phyloP scores from a whole-genome alignment of 768 basidiomycete species.

The Rhodotorula kratochvilovae region DNA sequence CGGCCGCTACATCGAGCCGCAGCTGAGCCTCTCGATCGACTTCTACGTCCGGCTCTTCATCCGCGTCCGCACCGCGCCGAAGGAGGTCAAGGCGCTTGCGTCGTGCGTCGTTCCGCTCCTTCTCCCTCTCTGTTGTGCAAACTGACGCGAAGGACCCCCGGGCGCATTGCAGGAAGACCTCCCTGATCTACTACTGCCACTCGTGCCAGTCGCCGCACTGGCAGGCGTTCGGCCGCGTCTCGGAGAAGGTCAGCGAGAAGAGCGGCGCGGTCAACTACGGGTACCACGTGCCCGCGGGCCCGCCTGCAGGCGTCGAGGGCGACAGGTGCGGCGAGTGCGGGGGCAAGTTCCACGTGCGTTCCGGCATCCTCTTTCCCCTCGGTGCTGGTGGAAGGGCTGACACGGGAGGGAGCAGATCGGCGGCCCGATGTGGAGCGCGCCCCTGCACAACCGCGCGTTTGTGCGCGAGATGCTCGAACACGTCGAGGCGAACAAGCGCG shows the following conservation, averaged over 20 bases:
- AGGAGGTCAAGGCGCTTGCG: slow-evolving; percentile 75
- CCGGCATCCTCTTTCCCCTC: not conserved
- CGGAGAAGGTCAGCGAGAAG: slow-evolving; percentile 59
- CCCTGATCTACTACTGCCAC: slow-evolving; percentile 75
- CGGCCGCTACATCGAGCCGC: slow-evolving; percentile 77
- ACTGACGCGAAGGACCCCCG: not conserved
- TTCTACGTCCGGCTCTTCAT: slow-evolving; percentile 94
- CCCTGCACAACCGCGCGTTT: slow-evolving; percentile 73
- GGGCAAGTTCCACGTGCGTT: slow-evolving; percentile 64
- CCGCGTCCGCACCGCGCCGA: slow-evolving; percentile 64
- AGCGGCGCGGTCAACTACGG: slow-evolving; percentile 57
- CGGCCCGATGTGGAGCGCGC: slow-evolving; percentile 95
- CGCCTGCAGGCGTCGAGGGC: slow-evolving; percentile 48
- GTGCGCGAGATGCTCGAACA: slow-evolving; percentile 69
- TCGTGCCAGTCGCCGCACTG: slow-evolving; percentile 75
- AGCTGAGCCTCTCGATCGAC: slow-evolving; percentile 88
- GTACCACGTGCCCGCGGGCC: slow-evolving; percentile 70
- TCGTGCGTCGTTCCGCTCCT: slow-evolving; percentile 55
- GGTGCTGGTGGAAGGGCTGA: not conserved
- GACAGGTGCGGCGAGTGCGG: slow-evolving; percentile 79
- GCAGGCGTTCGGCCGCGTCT: slow-evolving; percentile 75
- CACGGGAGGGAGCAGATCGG: slow-evolving; percentile 57
- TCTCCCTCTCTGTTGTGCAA: not conserved
- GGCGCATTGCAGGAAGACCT: slow-evolving; percentile 62
- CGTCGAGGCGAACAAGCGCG: slow-evolving; percentile 55